These are phyloP conservation scores for Malassezia equina DNA, from an alignment of 1,284 basidiomycete species.

Conservation along the genomic window DNA sequence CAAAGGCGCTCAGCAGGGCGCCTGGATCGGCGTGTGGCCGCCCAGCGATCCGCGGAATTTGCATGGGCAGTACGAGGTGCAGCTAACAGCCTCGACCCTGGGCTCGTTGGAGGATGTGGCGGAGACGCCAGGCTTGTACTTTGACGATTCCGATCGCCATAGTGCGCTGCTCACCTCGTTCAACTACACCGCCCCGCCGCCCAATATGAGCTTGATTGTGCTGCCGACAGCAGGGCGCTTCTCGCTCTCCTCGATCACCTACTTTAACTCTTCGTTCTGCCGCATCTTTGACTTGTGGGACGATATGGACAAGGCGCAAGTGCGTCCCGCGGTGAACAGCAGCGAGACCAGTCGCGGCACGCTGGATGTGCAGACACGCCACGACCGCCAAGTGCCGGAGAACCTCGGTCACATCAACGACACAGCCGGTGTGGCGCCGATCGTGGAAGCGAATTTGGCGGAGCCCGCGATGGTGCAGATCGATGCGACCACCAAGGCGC, in stretches of 20 bases:
- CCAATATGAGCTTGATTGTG: slow-evolving; percentile 35
- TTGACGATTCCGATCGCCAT: slow-evolving; percentile 44
- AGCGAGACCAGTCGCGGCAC: slow-evolving; percentile 32
- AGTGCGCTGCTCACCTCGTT: slow-evolving; percentile 43
- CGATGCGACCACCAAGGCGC: neutral
- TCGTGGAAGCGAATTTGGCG: neutral
- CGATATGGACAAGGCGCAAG: slow-evolving; percentile 7
- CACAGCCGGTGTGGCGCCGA: slow-evolving; percentile 3
- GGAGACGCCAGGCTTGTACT: slow-evolving; percentile 17
- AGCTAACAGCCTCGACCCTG: slow-evolving; percentile 22
- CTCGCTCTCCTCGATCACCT: slow-evolving; percentile 28
- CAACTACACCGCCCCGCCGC: slow-evolving; percentile 32
- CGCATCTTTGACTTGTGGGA: slow-evolving; percentile 32
- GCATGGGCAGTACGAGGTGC: slow-evolving; percentile 23
- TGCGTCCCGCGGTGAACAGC: slow-evolving; percentile 21
- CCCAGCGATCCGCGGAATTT: slow-evolving; percentile 24
- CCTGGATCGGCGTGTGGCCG: slow-evolving; percentile 40
- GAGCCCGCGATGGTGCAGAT: neutral
- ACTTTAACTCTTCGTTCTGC: slow-evolving; percentile 45
- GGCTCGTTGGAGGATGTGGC: slow-evolving; percentile 29
- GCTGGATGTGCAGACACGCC: slow-evolving; percentile 15
- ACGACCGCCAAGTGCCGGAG: neutral
- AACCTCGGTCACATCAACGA: slow-evolving; percentile 6
- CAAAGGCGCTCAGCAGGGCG: slow-evolving; percentile 21
- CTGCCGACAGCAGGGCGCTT: slow-evolving; percentile 28